Evolutionary conservation across 2,329 filamentous ascomycete genomes (phyloP).

Genomic region (Exophiala xenobiotica): DNA sequence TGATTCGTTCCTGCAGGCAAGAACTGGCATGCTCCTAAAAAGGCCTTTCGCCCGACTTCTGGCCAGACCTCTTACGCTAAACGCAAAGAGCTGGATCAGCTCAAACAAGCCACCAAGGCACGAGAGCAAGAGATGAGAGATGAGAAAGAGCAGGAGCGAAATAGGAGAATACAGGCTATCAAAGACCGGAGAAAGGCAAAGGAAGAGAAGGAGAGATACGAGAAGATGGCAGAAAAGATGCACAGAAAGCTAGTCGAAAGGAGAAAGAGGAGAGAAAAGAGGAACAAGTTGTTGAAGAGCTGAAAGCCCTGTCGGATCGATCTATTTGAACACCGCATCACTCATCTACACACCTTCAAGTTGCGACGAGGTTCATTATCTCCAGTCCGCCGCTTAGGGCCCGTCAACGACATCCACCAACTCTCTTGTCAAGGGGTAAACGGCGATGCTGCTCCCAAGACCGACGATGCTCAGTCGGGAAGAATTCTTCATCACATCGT

Average conservation of each 20-base stretch:
- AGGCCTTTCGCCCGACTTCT: slow-evolving; percentile 77
- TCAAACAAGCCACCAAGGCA: slow-evolving; percentile 76
- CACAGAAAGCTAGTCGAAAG: slow-evolving; percentile 92
- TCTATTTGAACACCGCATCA: slow-evolving; percentile 3
- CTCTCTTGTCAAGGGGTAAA: no score
- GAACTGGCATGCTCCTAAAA: slow-evolving; percentile 84
- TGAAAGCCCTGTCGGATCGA: slow-evolving; percentile 10
- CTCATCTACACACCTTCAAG: background rate
- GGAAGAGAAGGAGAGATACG: slow-evolving; percentile 88
- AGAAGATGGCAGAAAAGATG: slow-evolving; percentile 96
- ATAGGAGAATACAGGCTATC: slow-evolving; percentile 76
- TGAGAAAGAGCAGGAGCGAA: slow-evolving; percentile 83
- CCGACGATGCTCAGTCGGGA: no score
- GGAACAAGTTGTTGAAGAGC: slow-evolving; percentile 50
- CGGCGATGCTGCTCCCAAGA: no score
- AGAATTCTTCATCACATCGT: no score
- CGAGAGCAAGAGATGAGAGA: slow-evolving; percentile 95
- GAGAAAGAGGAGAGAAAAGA: slow-evolving; percentile 92
- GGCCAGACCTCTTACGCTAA: slow-evolving; percentile 78
- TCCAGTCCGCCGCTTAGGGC: no score
- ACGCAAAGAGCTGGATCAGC: slow-evolving; percentile 67
- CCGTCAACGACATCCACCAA: no score
- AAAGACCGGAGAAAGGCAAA: slow-evolving; percentile 84
- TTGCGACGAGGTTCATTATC: background rate
- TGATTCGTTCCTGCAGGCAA: slow-evolving; percentile 64